Base-by-base conservation (phyloP, 371 early-diverging fungal genomes). In the Coemansia sp. region DNA sequence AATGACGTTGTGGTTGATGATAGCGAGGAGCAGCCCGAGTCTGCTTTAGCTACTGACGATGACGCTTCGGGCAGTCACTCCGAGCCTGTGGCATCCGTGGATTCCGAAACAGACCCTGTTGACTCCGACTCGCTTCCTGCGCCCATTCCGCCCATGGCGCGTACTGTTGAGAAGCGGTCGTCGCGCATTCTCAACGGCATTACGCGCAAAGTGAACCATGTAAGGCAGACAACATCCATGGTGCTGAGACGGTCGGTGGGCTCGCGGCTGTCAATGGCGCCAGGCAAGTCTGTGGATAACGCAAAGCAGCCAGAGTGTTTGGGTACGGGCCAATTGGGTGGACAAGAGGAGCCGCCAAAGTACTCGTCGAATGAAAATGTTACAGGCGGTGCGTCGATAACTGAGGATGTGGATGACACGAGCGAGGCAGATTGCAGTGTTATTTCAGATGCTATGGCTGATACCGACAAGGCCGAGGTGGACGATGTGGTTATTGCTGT, bases 161-260 rank as follows among this genome's bases (percentile, higher is more conserved):
- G 21, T 18, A 20, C 40, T 9, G 57, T 71, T 6, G 67, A 65
- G 50, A 53, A 67, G n/a, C 71, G 71, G 54, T 67, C 77, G 39
- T 75, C 77, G 40, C 68, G 77, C n/a, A 72, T 75, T 28, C 48
- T 75, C 52, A 59, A 51, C n/a, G 77, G 68, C 12, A 39, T 75
- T 47, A 60, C 72, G 42, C 77, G 77, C 68, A 72, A 67, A 33
- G 71, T 75, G 14, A 71, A 72, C 62, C 65, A 65, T 25, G 77
- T 75, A 4, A 61, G 77, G 25, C 77, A 75, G 40, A 72, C 77
- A 0, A 72, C 77, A 0, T 75, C 77, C 20, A 75, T 75, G 77
- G 77, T 72, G 21, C 65, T 75, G 21, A 60, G 67, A 28, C 77
- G 77, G 54, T 72, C 77, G 3, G 72, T 68, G 9, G 68, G 65